phyloP scores from a whole-genome alignment of 352 stramenopile genomes.

The Phytophthora boehmeriae region DNA sequence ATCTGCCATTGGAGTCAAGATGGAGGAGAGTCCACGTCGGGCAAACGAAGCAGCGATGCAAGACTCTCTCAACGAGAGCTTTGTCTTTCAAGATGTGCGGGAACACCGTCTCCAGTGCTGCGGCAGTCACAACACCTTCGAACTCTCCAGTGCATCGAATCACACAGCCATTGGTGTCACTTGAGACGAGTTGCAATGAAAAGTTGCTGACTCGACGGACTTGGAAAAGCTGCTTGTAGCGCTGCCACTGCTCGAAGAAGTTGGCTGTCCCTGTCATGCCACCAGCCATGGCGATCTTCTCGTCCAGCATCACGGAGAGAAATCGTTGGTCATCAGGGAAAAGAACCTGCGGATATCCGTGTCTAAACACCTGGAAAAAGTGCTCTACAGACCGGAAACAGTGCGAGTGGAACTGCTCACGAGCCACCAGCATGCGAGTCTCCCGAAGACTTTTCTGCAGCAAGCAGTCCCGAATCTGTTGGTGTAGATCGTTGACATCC shows the following conservation, averaged over 20 bases:
- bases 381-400: conserved; percentile 27
- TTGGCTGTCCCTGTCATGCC: conserved; percentile 14
- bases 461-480: conserved; percentile 35
- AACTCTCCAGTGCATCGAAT: conserved; percentile 37
- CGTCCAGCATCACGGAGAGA: conserved; percentile 24
- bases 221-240: conserved; percentile 50
- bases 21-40: conserved; percentile 40
- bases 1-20: conserved; percentile 22
- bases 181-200: conserved; percentile 29
- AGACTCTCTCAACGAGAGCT: conserved; percentile 13
- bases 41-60: conserved; percentile 29
- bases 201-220: conserved; percentile 23
- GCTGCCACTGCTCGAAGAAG: conserved; percentile 52
- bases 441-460: conserved; percentile 24
- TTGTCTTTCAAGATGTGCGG: conserved; percentile 22
- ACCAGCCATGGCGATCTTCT: conserved; percentile 24
- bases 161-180: conserved; percentile 26
- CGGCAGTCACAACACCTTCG: conserved; percentile 26
- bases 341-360: conserved; percentile 19
- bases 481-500: conserved; percentile 28
- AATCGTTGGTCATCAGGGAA: conserved; percentile 19
- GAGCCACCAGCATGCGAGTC: conserved; percentile 29
- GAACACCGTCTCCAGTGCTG: conserved; percentile 32
- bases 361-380: conserved; percentile 44
- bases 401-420: conserved; percentile 32